Percentiles rank a stretch among this genome's conserved stretches.
These are phyloP conservation scores for Zelopaecilomyces penicillatus DNA, from an alignment of 2,329 filamentous ascomycete species.

Conservation along the genomic window DNA sequence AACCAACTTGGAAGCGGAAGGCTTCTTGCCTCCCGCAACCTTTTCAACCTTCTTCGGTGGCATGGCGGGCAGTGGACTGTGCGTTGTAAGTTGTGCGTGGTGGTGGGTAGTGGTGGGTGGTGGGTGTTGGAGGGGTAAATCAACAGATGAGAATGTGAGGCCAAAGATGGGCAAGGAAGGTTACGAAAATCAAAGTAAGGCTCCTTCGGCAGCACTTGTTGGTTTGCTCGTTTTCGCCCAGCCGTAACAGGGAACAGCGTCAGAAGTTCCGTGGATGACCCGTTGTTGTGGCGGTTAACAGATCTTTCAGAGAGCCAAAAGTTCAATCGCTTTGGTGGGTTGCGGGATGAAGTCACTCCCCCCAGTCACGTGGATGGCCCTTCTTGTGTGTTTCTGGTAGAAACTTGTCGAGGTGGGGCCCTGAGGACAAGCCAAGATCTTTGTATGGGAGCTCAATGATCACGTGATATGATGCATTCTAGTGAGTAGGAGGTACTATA, in stretches of 20 bases:
- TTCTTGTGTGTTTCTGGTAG: background rate
- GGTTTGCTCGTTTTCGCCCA: too few relatives aligned
- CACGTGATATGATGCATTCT: too few relatives aligned
- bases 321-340: constrained; percentile 11
- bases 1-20: constrained; percentile 52
- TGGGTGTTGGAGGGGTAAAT: constrained; percentile 11
- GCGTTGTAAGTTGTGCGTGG: background rate
- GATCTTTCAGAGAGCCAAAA: background rate
- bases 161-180: too few relatives aligned
- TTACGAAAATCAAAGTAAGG: too few relatives aligned
- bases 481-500: background rate
- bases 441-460: too few relatives aligned
- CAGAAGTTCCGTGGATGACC: background rate
- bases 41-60: constrained; percentile 60
- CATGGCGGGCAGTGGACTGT: constrained; percentile 47
- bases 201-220: too few relatives aligned
- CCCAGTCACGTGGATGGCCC: constrained; percentile 16
- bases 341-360: constrained; percentile 16
- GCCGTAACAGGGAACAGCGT: too few relatives aligned
- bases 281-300: background rate
- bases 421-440: background rate
- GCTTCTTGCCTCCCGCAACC: constrained; percentile 46
- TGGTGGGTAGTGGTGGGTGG: constrained; percentile 11
- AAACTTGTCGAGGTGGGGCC: background rate
- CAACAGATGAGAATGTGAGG: background rate